phyloP scores from a whole-genome alignment of 2,329 filamentous ascomycete genomes.

The Aspergillus alliaceus region DNA sequence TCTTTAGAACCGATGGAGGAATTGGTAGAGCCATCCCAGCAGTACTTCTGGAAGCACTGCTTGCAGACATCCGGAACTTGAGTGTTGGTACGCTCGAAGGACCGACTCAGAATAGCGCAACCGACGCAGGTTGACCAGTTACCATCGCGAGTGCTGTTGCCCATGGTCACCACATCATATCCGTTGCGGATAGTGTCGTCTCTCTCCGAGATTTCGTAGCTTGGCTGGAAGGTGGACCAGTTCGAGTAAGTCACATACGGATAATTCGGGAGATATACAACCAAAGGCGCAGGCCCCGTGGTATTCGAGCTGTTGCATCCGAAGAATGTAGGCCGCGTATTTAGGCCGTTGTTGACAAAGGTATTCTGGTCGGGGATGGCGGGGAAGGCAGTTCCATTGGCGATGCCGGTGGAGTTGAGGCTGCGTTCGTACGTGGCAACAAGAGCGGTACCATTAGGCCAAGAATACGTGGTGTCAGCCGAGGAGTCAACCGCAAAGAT shows the following conservation, averaged over 20 bases:
- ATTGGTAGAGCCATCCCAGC: constrained; percentile 78
- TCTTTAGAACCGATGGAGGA: constrained; percentile 29
- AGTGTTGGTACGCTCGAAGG: constrained; percentile 67
- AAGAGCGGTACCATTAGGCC: constrained; percentile 73
- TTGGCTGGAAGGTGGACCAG: constrained; percentile 69
- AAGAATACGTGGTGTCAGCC: constrained; percentile 65
- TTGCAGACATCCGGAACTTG: constrained; percentile 67
- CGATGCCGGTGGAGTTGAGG: constrained; percentile 50
- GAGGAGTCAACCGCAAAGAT: constrained; percentile 76
- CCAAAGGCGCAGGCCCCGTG: constrained; percentile 59
- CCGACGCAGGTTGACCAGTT: constrained; percentile 79
- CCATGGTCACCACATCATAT: constrained; percentile 78
- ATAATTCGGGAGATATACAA: constrained; percentile 87
- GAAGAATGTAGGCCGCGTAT: constrained; percentile 73
- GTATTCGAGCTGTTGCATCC: constrained; percentile 68
- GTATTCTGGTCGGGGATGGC: constrained; percentile 69
- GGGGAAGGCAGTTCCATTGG: constrained; percentile 69
- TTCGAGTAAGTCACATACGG: constrained; percentile 77
- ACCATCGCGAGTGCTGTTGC: constrained; percentile 70
- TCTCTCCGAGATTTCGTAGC: constrained; percentile 64
- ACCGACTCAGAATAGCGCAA: constrained; percentile 77
- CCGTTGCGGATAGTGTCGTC: constrained; percentile 81
- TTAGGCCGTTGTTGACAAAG: constrained; percentile 72
- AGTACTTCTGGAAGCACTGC: constrained; percentile 75
- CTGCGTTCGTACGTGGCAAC: constrained; percentile 71